Base-by-base conservation (phyloP, 108 stramenopile species). In the Conticribra guillardii region DNA sequence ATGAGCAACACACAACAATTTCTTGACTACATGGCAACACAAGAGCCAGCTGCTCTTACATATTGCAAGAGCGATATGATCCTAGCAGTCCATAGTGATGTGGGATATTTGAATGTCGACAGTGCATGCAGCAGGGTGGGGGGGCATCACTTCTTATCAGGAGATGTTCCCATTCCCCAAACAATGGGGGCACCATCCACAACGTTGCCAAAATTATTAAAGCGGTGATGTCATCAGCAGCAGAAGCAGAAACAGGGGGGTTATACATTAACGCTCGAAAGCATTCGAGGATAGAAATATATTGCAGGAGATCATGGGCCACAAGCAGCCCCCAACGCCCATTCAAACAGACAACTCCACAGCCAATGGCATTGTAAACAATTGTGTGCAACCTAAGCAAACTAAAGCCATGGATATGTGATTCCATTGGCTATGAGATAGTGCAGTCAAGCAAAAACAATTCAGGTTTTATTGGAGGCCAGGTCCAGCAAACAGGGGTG, bases 21-120 rank as follows among this genome's bases (percentile, higher is more conserved):
- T 16, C 65, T 86, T n/a, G 73, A 86, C 33, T 84, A 86, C 53
- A 48, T n/a, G n/a, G n/a, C n/a, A n/a, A n/a, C n/a, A n/a, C n/a
- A n/a, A n/a, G n/a, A n/a, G n/a, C n/a, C n/a, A 44, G 80, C 82
- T 54, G 76, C 53, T 2, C 17, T 82, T 14, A 69, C 76, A 15
- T 83, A 71, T 46, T 30, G 52, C 17, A 31, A 34, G 59, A 79
- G 78, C 33, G 77, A 75, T 54, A 82, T 85, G 84, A 4, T n/a
- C n/a, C n/a, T n/a, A n/a, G n/a, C n/a, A n/a, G n/a, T n/a, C n/a
- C n/a, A n/a, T n/a, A n/a, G n/a, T n/a, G n/a, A n/a, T n/a, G n/a
- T n/a, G n/a, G n/a, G n/a, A n/a, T n/a, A n/a, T n/a, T n/a, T n/a
- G n/a, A n/a, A n/a, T n/a, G n/a, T n/a, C n/a, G n/a, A n/a, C n/a